These are phyloP conservation scores for Globisporangium alternatum DNA, from an alignment of 352 stramenopile genomes.

Conservation along the genomic window DNA sequence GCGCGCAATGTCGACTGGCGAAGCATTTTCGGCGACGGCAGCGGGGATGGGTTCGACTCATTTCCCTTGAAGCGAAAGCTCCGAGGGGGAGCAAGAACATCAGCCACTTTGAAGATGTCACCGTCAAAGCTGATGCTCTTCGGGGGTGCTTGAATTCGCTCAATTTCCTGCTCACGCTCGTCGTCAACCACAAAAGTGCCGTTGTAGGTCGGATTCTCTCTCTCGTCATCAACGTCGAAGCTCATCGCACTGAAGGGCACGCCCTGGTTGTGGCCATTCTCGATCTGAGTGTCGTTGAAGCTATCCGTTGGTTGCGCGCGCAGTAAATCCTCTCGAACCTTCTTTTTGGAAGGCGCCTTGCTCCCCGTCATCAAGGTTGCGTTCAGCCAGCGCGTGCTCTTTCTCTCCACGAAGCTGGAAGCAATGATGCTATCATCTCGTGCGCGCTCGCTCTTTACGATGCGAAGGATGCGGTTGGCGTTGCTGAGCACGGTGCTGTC, in stretches of 20 bases:
- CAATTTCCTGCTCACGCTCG: slow-evolving; percentile 21
- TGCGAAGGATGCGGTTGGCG: slow-evolving; percentile 69
- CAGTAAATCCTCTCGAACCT: slow-evolving; percentile 10
- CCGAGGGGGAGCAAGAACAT: slow-evolving; percentile 44
- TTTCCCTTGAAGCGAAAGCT: slow-evolving; percentile 74
- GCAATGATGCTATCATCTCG: slow-evolving; percentile 45
- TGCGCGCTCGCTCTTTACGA: slow-evolving; percentile 57
- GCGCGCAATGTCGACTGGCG: slow-evolving; percentile 59
- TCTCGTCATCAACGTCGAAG: slow-evolving; percentile 62
- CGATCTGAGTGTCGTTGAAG: slow-evolving; percentile 1
- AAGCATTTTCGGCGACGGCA: slow-evolving; percentile 39
- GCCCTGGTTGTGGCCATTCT: slow-evolving; percentile 1
- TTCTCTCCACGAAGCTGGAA: slow-evolving; percentile 65
- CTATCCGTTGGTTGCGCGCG: neutral
- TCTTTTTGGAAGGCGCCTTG: slow-evolving; percentile 16
- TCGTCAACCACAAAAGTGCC: slow-evolving; percentile 56
- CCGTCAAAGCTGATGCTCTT: slow-evolving; percentile 73
- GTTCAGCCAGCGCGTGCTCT: slow-evolving; percentile 60
- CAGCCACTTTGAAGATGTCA: slow-evolving; percentile 46
- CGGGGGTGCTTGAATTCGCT: slow-evolving; percentile 30
- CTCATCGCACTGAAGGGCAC: slow-evolving; percentile 18
- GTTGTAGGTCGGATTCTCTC: slow-evolving; percentile 34
- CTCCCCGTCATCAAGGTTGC: slow-evolving; percentile 59
- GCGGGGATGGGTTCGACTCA: slow-evolving; percentile 27
- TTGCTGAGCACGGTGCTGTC: slow-evolving; percentile 64